These are phyloP conservation scores for Chenopodium suecicum DNA, from an alignment of 148 eudicot genomes.

Conservation along the genomic window DNA sequence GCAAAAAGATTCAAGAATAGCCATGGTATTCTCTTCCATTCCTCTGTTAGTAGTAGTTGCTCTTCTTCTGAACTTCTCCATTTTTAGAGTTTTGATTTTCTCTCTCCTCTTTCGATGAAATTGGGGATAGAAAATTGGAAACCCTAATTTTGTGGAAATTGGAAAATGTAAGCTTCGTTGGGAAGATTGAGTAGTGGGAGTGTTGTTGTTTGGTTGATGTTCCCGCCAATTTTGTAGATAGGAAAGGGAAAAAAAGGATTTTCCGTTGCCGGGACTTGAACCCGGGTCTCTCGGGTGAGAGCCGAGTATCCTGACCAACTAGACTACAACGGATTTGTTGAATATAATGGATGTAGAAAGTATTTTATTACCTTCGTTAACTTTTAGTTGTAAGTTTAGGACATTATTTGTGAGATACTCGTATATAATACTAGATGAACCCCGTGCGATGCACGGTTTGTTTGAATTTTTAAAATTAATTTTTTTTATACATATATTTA, in stretches of 20 bases:
- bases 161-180: too few species aligned
- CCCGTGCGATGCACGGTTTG: too few species aligned
- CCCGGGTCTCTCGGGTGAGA: slow-evolving; percentile 99
- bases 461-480: too few species aligned
- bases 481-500: too few species aligned
- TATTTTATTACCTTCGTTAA: too few species aligned
- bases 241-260: neutral
- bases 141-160: slow-evolving; percentile 5
- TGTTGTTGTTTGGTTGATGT: neutral
- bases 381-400: too few species aligned
- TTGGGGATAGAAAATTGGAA: neutral
- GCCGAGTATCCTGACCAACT: slow-evolving; percentile 99
- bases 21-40: slow-evolving; percentile 74
- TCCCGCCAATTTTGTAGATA: slow-evolving; percentile 23
- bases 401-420: too few species aligned
- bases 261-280: slow-evolving; percentile 99
- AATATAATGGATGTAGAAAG: neutral
- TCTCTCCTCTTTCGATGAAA: neutral
- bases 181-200: too few species aligned
- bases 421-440: too few species aligned
- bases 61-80: slow-evolving; percentile 33
- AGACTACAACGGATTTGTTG: slow-evolving; percentile 92
- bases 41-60: slow-evolving; percentile 33
- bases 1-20: slow-evolving; percentile 63
- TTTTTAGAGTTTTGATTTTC: neutral